A percentile compares a stretch with the other conserved stretches of the same genome.
These are phyloP conservation scores for Mimosa bimucronata DNA, from an alignment of 306 rosid species.

Conservation along the genomic window DNA sequence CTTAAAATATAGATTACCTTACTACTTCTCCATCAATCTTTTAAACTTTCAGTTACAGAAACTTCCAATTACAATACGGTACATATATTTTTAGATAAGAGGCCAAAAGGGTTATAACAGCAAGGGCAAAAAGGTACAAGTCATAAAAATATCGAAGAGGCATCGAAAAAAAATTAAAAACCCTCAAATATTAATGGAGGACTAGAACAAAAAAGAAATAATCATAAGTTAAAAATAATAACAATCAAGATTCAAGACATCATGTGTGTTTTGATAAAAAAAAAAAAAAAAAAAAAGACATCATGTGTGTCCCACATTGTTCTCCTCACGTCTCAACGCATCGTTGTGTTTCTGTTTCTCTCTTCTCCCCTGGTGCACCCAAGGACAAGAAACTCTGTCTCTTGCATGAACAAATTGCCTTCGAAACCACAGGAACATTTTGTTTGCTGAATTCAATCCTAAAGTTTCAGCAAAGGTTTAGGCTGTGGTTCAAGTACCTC, in stretches of 20 bases:
- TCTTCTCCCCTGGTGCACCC: slow-evolving; percentile 46
- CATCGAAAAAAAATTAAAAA: neutral
- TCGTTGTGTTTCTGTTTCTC: slow-evolving; percentile 37
- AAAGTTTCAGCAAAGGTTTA: slow-evolving; percentile 30
- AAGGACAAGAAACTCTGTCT: slow-evolving; percentile 41
- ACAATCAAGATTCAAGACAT: slow-evolving; percentile 5
- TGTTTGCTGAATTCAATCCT: slow-evolving; percentile 7
- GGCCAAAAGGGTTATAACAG: too few species aligned
- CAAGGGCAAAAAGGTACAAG: neutral
- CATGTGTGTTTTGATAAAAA: too few species aligned
- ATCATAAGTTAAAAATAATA: neutral
- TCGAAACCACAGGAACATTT: slow-evolving; percentile 21
- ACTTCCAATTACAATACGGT: neutral
- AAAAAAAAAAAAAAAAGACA: too few species aligned
- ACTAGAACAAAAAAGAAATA: slow-evolving; percentile 16
- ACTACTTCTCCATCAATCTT: slow-evolving; percentile 7
- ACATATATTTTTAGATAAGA: neutral
- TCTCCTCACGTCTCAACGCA: slow-evolving; percentile 55
- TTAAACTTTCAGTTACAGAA: neutral
- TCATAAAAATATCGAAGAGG: neutral
- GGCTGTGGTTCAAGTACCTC: slow-evolving; percentile 17
- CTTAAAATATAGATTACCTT: slow-evolving; percentile 22
- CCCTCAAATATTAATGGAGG: neutral
- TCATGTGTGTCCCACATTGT: slow-evolving; percentile 47
- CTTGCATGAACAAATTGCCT: slow-evolving; percentile 38